These are phyloP conservation scores for Claviceps maximensis DNA, from an alignment of 2,329 filamentous ascomycete species.

Conservation along the genomic window DNA sequence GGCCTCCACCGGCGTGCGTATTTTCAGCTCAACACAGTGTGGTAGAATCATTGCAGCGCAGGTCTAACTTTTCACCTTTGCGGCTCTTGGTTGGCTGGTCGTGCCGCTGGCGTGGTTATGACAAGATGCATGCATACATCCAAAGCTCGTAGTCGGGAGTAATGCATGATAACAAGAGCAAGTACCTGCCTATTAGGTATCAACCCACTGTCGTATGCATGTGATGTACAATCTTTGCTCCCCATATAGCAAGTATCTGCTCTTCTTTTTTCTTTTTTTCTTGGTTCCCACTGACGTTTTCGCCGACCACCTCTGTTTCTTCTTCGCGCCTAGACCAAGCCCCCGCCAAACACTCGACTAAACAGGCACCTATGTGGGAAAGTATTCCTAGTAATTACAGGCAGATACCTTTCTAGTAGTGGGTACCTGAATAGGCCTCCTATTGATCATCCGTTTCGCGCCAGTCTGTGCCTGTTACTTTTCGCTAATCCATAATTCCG, in stretches of 20 bases:
- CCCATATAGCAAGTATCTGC: not conserved
- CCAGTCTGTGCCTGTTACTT: not conserved
- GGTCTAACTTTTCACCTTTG: constrained; percentile 2
- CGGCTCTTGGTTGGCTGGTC: constrained; percentile 1
- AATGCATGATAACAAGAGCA: not conserved
- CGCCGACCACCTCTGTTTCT: too few species aligned
- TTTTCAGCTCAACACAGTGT: not conserved
- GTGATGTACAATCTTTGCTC: too few species aligned
- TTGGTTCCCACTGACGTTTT: too few species aligned
- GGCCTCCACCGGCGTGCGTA: not conserved
- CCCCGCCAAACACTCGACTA: too few species aligned
- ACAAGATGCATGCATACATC: constrained; percentile 1
- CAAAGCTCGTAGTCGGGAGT: not conserved
- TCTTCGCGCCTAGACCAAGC: too few species aligned
- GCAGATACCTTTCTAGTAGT: not conserved
- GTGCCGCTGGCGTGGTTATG: not conserved
- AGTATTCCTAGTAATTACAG: too few species aligned
- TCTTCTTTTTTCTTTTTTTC: too few species aligned
- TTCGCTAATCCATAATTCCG: not conserved
- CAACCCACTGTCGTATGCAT: too few species aligned
- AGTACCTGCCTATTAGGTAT: not conserved
- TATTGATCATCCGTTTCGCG: not conserved
- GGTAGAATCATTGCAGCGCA: constrained; percentile 8
- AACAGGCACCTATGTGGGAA: too few species aligned
- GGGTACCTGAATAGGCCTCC: not conserved